Evolutionary conservation across 2,329 filamentous ascomycete genomes (phyloP).

Genomic region (Colletotrichum orbiculare): DNA sequence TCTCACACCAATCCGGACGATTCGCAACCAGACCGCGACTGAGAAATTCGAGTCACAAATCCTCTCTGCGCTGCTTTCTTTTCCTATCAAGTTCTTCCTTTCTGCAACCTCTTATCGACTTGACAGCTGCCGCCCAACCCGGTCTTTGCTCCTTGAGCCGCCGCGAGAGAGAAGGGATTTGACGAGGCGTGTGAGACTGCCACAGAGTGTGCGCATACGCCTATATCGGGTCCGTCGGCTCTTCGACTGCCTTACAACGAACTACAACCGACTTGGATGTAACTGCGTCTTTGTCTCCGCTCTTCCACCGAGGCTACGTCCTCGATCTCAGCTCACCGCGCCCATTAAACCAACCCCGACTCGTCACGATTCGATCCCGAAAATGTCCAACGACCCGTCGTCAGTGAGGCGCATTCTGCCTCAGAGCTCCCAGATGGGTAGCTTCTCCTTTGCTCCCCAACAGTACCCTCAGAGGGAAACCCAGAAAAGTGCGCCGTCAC

Average conservation of each 20-base stretch:
- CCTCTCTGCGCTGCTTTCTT: conserved; percentile 35
- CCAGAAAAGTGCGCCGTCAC: conserved; percentile 78
- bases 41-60: conserved; percentile 37
- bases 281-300: conserved; percentile 31
- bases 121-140: background rate
- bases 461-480: conserved; percentile 71
- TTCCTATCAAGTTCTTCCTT: conserved; percentile 28
- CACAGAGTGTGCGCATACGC: conserved; percentile 26
- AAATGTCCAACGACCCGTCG: conserved; percentile 72
- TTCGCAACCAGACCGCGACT: conserved; percentile 27
- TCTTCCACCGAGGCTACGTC: conserved; percentile 33
- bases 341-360: conserved; percentile 15
- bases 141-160: no score
- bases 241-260: conserved; percentile 13
- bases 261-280: conserved; percentile 30
- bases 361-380: conserved; percentile 33
- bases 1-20: conserved; percentile 35
- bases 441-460: conserved; percentile 79
- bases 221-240: conserved; percentile 24
- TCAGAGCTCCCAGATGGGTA: conserved; percentile 77
- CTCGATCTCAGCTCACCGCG: conserved; percentile 28
- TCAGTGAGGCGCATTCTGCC: conserved; percentile 71
- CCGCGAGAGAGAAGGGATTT: background rate
- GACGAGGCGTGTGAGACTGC: conserved; percentile 11
- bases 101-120: conserved; percentile 20